phyloP scores from a whole-genome alignment of 108 stramenopile genomes.

The Skeletonema marinoi region DNA sequence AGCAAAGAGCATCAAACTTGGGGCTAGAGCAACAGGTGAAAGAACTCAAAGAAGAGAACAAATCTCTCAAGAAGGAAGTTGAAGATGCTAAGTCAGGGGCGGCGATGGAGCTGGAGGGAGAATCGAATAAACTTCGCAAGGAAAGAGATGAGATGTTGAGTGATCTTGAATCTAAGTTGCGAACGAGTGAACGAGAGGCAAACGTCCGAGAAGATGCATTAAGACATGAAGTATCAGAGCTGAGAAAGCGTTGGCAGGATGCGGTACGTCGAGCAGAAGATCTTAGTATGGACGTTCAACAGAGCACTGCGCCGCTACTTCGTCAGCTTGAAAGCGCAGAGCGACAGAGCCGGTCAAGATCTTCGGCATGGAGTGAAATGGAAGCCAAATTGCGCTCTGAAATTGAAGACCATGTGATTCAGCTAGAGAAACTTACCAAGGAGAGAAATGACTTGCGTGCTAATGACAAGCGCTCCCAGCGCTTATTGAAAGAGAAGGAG shows the following conservation, averaged over 20 bases:
- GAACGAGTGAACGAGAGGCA: constrained; percentile 76
- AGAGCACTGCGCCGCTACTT: constrained; percentile 79
- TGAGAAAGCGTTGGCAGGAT: constrained; percentile 88
- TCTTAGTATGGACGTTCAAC: constrained; percentile 81
- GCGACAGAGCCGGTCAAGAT: constrained; percentile 70
- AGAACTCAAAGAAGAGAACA: constrained; percentile 61
- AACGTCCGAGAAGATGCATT: constrained; percentile 81
- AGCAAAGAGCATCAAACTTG: constrained; percentile 59
- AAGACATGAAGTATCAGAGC: constrained; percentile 77
- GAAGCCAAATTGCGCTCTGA: constrained; percentile 75
- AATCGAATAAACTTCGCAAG: constrained; percentile 58
- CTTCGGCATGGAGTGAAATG: constrained; percentile 72
- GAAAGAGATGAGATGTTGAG: constrained; percentile 69
- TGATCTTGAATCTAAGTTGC: constrained; percentile 74
- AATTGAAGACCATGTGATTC: constrained; percentile 72
- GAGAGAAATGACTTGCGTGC: constrained; percentile 71
- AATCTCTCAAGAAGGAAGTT: constrained; percentile 57
- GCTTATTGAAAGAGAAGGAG: constrained; percentile 56
- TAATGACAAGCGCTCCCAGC: constrained; percentile 52
- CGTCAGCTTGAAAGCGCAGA: constrained; percentile 83
- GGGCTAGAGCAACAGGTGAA: constrained; percentile 72
- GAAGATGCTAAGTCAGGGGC: constrained; percentile 56
- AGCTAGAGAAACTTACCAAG: constrained; percentile 62
- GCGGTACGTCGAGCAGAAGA: constrained; percentile 84
- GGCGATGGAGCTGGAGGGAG: constrained; percentile 59